Base-by-base conservation (phyloP, 2,329 filamentous ascomycete species). In the Pseudopyrenochaeta lycopersici region DNA sequence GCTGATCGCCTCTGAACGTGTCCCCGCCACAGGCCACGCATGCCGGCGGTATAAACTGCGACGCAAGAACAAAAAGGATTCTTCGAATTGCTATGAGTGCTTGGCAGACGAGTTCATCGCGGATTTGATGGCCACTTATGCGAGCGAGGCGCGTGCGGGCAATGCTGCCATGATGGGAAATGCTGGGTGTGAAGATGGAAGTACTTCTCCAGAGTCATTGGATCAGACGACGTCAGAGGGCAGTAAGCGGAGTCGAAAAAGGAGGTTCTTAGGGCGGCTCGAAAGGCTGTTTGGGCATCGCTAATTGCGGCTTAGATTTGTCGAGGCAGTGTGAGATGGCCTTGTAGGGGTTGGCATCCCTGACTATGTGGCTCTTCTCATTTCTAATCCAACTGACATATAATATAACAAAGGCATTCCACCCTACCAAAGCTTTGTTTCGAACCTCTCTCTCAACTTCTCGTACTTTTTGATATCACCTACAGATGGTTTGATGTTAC, bases 381-480 rank as follows among this genome's bases (percentile, higher is more conserved):
- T 9, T 27, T 27, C 23, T 27, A 5, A 4, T 27, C 23, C 9
- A 27, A 27, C 4, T 27, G 23, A 21, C 40, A 38, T 31, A 35
- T 21, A 3, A 18, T 11, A 21, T 18, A 12, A 6, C 6, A 5
- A 33, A n/a, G 11, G 14, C 18, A 12, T 29, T 18, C n/a, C 32
- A n/a, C 6, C 20, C 46, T 46, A 62, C 52, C 53, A 69, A 9
- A 65, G 43, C 49, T 64, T 63, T 10, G 66, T 71, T 41, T 71
- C 68, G 15, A 83, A 84, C 50, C 80, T 77, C 59, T 80, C 75
- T 66, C 78, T 79, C 58, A 88, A 59, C 53, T 74, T 76, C 59
- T 86, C 81, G 70, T 88, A 89, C 66, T 81, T 83, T 64, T 75
- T 78, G 58, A 85, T 76, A 66, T 86, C 83, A 12, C 81, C 79